Evolutionary conservation across 768 basidiomycete species (phyloP).

Genomic region (Termitomyces sp.): DNA sequence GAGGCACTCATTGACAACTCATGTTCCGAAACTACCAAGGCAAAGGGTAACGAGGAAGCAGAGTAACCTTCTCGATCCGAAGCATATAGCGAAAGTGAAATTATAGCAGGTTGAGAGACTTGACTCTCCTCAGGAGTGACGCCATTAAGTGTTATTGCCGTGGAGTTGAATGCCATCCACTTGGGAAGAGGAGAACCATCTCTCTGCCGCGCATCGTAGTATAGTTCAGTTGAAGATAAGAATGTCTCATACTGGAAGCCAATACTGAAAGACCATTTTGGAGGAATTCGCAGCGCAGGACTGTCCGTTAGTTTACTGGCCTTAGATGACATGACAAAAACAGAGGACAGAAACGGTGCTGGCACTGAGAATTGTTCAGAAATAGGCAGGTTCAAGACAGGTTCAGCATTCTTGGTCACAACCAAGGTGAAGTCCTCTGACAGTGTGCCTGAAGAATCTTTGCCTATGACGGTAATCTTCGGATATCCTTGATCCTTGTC

Average conservation of each 20-base stretch:
- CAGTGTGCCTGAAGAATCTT: slow-evolving; percentile 42
- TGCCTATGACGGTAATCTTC: slow-evolving; percentile 58
- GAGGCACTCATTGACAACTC: slow-evolving; percentile 50
- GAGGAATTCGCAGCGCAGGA: slow-evolving; percentile 68
- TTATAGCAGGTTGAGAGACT: slow-evolving; percentile 30
- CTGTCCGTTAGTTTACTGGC: slow-evolving; percentile 47
- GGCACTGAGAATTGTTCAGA: slow-evolving; percentile 51
- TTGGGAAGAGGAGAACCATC: slow-evolving; percentile 68
- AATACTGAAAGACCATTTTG: slow-evolving; percentile 85
- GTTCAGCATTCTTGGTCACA: slow-evolving; percentile 47
- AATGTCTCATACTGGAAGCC: slow-evolving; percentile 72
- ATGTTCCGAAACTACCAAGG: slow-evolving; percentile 60
- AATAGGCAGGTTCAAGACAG: slow-evolving; percentile 48
- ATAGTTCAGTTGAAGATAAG: slow-evolving; percentile 38
- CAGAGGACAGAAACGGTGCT: slow-evolving; percentile 70
- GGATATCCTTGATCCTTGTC: slow-evolving; percentile 56
- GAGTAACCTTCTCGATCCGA: slow-evolving; percentile 73
- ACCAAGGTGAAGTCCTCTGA: slow-evolving; percentile 51
- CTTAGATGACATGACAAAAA: slow-evolving; percentile 54
- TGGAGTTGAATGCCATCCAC: slow-evolving; percentile 71
- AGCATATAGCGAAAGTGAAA: slow-evolving; percentile 56
- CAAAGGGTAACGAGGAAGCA: slow-evolving; percentile 53
- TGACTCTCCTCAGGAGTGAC: slow-evolving; percentile 50
- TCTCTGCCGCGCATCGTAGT: slow-evolving; percentile 55
- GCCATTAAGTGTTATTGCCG: slow-evolving; percentile 72